These are phyloP conservation scores for Pseudogymnoascus sp. DNA, from an alignment of 2,329 filamentous ascomycete species.

Conservation along the genomic window DNA sequence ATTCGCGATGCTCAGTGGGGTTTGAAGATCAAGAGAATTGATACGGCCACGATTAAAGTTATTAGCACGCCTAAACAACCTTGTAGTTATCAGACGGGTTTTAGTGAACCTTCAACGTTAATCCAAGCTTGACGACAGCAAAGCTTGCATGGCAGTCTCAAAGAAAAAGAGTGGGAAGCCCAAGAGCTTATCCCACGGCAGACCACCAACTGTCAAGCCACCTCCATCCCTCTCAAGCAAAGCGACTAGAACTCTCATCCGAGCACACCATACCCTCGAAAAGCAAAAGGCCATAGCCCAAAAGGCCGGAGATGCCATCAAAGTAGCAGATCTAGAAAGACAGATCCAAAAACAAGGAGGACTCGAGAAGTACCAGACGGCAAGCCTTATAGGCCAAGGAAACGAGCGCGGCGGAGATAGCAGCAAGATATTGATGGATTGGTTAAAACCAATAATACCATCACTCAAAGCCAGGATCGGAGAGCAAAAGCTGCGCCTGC, in stretches of 20 bases:
- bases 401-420: conserved; percentile 60
- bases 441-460: conserved; percentile 40
- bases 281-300: conserved; percentile 53
- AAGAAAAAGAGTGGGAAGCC: conserved; percentile 36
- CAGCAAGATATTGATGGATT: conserved; percentile 55
- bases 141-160: conserved; percentile 35
- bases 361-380: conserved; percentile 56
- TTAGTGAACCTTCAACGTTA: background rate
- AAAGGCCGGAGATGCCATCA: conserved; percentile 43
- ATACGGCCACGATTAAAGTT: background rate
- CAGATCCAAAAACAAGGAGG: conserved; percentile 54
- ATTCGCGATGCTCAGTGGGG: background rate
- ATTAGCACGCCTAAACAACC: background rate
- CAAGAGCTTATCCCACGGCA: conserved; percentile 44
- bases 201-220: conserved; percentile 47
- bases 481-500: conserved; percentile 48
- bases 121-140: background rate
- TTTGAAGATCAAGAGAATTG: background rate
- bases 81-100: background rate
- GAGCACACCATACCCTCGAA: conserved; percentile 56
- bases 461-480: conserved; percentile 21
- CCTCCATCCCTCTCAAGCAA: conserved; percentile 55
- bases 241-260: conserved; percentile 57
- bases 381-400: conserved; percentile 61
- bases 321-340: conserved; percentile 39